Evolutionary conservation across 768 basidiomycete species (phyloP).

Genomic region (Kwoniella sp.): DNA sequence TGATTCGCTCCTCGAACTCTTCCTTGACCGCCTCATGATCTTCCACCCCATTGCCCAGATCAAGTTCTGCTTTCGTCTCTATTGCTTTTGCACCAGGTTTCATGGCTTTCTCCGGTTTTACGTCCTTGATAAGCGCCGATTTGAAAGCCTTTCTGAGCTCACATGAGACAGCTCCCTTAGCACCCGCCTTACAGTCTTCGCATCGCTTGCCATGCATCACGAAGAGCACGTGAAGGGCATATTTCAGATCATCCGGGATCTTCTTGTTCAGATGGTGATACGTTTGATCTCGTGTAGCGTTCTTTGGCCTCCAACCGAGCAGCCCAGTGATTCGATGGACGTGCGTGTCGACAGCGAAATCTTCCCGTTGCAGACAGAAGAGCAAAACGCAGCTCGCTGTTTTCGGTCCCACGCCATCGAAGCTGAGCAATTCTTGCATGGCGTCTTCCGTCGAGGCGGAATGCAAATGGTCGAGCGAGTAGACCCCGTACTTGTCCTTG

Average conservation of each 20-base stretch:
- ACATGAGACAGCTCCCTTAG: slow-evolving; percentile 31
- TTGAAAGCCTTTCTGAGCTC: slow-evolving; percentile 39
- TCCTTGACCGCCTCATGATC: slow-evolving; percentile 1
- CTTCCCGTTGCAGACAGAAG: slow-evolving; percentile 43
- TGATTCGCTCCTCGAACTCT: slow-evolving; percentile 1
- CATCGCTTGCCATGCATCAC: slow-evolving; percentile 49
- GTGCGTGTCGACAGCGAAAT: slow-evolving; percentile 53
- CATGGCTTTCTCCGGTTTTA: slow-evolving; percentile 6
- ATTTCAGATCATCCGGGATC: slow-evolving; percentile 51
- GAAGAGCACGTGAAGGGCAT: slow-evolving; percentile 46
- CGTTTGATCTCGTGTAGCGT: slow-evolving; percentile 46
- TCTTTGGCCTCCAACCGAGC: slow-evolving; percentile 46
- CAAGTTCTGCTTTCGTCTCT: neutral
- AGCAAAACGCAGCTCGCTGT: slow-evolving; percentile 50
- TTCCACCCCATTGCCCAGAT: neutral
- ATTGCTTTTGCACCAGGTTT: neutral
- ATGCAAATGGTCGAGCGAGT: slow-evolving; percentile 51
- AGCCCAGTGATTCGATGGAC: slow-evolving; percentile 47
- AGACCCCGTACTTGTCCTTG: slow-evolving; percentile 40
- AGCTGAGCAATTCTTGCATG: slow-evolving; percentile 38
- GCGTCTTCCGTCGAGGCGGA: slow-evolving; percentile 41
- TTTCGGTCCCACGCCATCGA: slow-evolving; percentile 51
- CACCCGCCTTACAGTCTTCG: slow-evolving; percentile 46
- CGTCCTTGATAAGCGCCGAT: neutral
- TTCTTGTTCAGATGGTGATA: slow-evolving; percentile 45